Base-by-base conservation (phyloP, 768 basidiomycete genomes). In the Pleurotus ostreatus region DNA sequence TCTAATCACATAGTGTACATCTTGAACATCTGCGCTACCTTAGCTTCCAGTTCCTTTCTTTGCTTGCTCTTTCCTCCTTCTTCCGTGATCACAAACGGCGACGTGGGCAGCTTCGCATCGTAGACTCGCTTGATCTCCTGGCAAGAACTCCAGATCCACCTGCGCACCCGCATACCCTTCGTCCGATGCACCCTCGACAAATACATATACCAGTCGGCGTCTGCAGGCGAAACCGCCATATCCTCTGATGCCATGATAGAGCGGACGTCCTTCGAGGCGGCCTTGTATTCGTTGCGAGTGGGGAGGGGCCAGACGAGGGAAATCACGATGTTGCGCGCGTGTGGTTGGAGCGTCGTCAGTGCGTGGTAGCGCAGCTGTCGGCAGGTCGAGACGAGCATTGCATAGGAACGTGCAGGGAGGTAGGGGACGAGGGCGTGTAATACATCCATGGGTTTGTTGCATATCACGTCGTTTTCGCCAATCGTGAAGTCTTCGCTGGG, bases 191-290 rank as follows among this genome's bases (percentile, higher is more conserved):
- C 58, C n/a, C 63, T 60, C 18, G 46, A 57, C 13, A 69, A 60
- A 44, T 69, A 69, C 12, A 68, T 62, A 23, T 57, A 43, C 67
- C 67, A 69, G 59, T 69, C 68, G 7, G 54, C 68, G 16, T 62
- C 51, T 30, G 20, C 38, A 15, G 62, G 55, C 18, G 53, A 45
- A 9, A 53, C 46, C 30, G 30, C 30, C 30, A 34, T 34, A 12
- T 57, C 59, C 46, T 46, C 44, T 44, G 61, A 41, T 2, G 63
- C 62, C 61, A 67, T 62, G 11, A 45, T 39, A n/a, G 34, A 34
- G 20, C 23, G 23, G 7, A 45, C 23, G 11, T 18, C 41, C 15
- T 40, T 13, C 40, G 20, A 39, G 25, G 48, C 59, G 6, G 44
- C 15, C 4, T 43, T 49, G 40, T 61, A 57, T 52, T 68, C 67